Conservation (phyloP, 257 asterid species). For the Nicotiana undulata region DNA sequence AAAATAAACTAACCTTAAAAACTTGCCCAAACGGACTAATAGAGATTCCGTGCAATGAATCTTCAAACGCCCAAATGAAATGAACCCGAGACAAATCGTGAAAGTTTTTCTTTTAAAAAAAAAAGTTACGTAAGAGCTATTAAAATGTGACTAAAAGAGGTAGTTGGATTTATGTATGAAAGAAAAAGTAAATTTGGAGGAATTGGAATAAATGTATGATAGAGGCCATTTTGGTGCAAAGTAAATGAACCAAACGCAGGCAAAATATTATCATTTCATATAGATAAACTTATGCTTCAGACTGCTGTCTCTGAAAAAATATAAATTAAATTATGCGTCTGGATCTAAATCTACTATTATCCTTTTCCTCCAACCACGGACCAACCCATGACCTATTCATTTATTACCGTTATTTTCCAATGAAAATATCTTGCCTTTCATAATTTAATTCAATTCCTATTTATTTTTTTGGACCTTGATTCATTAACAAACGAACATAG, state of each 20-base stretch:
- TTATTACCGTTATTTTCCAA: not conserved
- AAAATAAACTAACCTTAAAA: too few relatives aligned
- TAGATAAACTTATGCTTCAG: not conserved
- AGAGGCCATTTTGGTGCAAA: conserved; percentile 2
- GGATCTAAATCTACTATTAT: not conserved
- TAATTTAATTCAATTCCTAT: not conserved
- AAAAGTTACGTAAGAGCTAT: too few relatives aligned
- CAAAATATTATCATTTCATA: not conserved
- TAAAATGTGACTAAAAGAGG: not conserved
- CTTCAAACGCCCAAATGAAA: not conserved
- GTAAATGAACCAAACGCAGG: not conserved
- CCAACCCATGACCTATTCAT: conserved; percentile 7
- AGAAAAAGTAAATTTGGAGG: not conserved
- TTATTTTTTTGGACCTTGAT: not conserved
- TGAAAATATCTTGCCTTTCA: not conserved
- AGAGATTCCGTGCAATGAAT: too few relatives aligned
- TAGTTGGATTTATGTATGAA: not conserved
- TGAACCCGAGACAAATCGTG: not conserved
- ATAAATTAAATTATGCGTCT: not conserved
- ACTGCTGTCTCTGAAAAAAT: not conserved
- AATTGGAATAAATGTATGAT: not conserved
- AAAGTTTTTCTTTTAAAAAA: not conserved
- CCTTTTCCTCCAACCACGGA: not conserved
- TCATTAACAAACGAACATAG: not conserved
- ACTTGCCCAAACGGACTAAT: too few relatives aligned